phyloP scores from a whole-genome alignment of 495 filamentous ascomycete species.

The Massariosphaeria phaeospora region DNA sequence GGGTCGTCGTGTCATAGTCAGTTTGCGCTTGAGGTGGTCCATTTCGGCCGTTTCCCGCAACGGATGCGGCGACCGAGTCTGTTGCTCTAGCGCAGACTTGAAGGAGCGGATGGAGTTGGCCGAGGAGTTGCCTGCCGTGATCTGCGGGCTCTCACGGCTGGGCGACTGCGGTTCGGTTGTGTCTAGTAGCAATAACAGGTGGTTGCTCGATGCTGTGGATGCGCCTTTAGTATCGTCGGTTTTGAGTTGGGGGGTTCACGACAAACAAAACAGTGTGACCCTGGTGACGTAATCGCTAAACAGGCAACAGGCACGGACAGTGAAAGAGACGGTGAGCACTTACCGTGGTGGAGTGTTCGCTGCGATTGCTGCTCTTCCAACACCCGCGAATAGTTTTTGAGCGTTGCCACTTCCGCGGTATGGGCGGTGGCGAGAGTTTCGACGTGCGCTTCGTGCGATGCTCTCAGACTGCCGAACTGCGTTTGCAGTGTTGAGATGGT shows the following conservation, averaged over 20 bases:
- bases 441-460: constrained; percentile 38
- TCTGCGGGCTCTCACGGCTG: constrained; percentile 19
- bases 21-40: constrained; percentile 27
- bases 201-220: constrained; percentile 29
- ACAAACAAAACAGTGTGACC: no score
- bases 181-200: constrained; percentile 29
- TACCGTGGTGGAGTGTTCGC: constrained; percentile 30
- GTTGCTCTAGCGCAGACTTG: constrained; percentile 27
- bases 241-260: no score
- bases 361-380: constrained; percentile 35
- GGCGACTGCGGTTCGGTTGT: constrained; percentile 29
- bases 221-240: neutral
- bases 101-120: constrained; percentile 28
- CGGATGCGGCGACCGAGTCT: constrained; percentile 2
- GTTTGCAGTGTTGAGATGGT: constrained; percentile 29
- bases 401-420: constrained; percentile 33
- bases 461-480: constrained; percentile 32
- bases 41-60: constrained; percentile 20
- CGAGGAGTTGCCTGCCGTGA: constrained; percentile 16
- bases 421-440: constrained; percentile 34
- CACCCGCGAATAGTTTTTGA: constrained; percentile 32
- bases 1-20: constrained; percentile 22
- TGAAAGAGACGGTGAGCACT: constrained; percentile 7
- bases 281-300: no score
- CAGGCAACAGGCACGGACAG: no score